These are phyloP conservation scores for Hanseniaspora hatyaiensis DNA, from an alignment of 805 yeast genomes.

Conservation along the genomic window DNA sequence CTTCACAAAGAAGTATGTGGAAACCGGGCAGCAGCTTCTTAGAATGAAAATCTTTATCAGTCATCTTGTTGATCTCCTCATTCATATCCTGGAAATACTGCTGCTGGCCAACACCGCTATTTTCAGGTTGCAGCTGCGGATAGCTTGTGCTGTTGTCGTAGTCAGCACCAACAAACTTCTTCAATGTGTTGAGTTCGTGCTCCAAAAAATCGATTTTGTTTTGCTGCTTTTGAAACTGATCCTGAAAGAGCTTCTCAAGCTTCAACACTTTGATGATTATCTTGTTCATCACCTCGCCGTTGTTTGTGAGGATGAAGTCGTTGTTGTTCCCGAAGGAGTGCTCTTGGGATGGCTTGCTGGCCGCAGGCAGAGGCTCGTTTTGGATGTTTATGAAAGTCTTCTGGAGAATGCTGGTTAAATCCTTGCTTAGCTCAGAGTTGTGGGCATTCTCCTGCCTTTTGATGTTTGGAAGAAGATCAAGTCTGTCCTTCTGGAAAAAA, in stretches of 20 bases:
- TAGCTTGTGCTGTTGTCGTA: no score
- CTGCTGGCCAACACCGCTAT: no score
- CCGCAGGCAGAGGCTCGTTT: not conserved
- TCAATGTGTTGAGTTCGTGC: not conserved
- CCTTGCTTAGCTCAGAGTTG: slow-evolving; percentile 3
- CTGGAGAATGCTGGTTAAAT: slow-evolving; percentile 5
- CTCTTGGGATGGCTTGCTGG: no score
- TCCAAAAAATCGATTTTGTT: slow-evolving; percentile 1
- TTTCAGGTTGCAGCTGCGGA: no score
- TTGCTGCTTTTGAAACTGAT: not conserved
- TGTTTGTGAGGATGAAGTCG: not conserved
- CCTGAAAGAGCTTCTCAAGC: not conserved
- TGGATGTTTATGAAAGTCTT: slow-evolving; percentile 7
- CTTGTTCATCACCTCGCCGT: not conserved
- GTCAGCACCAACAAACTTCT: not conserved
- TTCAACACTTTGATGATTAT: slow-evolving; percentile 2
- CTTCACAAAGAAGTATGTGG: slow-evolving; percentile 68
- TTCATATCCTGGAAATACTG: no score
- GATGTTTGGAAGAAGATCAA: slow-evolving; percentile 72
- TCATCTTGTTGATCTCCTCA: no score
- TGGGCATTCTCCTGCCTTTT: slow-evolving; percentile 64
- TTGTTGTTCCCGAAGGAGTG: no score
- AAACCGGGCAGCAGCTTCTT: slow-evolving; percentile 34
- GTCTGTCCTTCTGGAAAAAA: slow-evolving; percentile 63
- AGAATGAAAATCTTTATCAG: not conserved